These are phyloP conservation scores for Fusarium sulawesiense DNA, from an alignment of 2,329 filamentous ascomycete species.

Conservation along the genomic window DNA sequence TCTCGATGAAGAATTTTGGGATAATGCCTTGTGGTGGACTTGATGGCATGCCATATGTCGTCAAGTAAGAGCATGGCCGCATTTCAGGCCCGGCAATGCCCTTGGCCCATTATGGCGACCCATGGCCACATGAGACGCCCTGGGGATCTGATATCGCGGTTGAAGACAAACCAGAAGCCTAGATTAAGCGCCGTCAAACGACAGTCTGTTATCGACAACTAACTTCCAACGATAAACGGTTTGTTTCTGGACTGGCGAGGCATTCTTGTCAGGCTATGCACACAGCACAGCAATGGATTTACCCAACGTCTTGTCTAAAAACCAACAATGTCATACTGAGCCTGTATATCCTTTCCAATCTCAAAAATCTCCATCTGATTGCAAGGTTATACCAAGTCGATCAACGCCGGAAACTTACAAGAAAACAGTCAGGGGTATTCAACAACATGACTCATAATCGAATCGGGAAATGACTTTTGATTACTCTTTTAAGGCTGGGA, in stretches of 20 bases:
- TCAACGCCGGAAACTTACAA: background rate
- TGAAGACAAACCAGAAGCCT: slow-evolving; percentile 42
- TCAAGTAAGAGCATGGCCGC: slow-evolving; percentile 7
- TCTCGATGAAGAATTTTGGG: background rate
- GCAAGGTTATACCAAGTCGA: slow-evolving; percentile 13
- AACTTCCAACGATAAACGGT: background rate
- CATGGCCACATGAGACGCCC: slow-evolving; percentile 12
- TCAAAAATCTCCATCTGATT: background rate
- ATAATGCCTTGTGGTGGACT: slow-evolving; percentile 12
- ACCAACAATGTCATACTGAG: background rate
- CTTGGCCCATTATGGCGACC: slow-evolving; percentile 15
- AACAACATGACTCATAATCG: background rate
- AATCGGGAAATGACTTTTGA: background rate
- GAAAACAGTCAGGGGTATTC: background rate
- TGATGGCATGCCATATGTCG: background rate
- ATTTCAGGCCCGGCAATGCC: slow-evolving; percentile 18
- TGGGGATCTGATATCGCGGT: slow-evolving; percentile 26
- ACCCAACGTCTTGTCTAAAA: background rate
- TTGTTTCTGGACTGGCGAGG: slow-evolving; percentile 15
- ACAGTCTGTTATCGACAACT: slow-evolving; percentile 3
- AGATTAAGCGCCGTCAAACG: slow-evolving; percentile 38
- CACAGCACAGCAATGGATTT: background rate
- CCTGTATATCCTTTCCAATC: background rate
- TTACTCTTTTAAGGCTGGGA: slow-evolving; percentile 17
- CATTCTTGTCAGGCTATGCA: slow-evolving; percentile 16